These are phyloP conservation scores for Trametes cingulata DNA, from an alignment of 768 basidiomycete genomes.

Conservation along the genomic window DNA sequence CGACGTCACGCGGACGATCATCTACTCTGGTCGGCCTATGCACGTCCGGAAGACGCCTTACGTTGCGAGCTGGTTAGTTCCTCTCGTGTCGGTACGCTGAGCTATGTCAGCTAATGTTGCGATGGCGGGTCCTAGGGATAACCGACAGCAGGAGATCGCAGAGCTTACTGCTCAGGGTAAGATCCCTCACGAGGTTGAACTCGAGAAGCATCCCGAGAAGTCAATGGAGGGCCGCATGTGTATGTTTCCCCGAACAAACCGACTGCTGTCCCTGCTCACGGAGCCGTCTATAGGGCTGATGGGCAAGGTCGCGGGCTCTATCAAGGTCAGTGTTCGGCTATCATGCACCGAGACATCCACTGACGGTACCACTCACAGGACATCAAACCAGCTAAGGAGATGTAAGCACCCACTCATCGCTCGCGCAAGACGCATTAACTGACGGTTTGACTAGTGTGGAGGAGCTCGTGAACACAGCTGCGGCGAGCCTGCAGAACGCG, in stretches of 20 bases:
- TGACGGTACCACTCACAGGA: slow-evolving; percentile 44
- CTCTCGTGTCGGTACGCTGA: slow-evolving; percentile 10
- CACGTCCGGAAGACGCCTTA: slow-evolving; percentile 82
- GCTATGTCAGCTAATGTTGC: background rate
- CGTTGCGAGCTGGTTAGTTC: slow-evolving; percentile 64
- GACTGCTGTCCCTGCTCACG: background rate
- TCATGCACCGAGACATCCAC: background rate
- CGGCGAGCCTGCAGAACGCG: slow-evolving; percentile 51
- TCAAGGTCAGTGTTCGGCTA: slow-evolving; percentile 46
- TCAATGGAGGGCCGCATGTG: slow-evolving; percentile 60
- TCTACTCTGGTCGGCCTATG: slow-evolving; percentile 81
- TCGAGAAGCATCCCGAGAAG: slow-evolving; percentile 67
- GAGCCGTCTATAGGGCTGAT: slow-evolving; percentile 56
- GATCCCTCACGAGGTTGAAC: slow-evolving; percentile 75
- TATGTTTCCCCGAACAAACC: slow-evolving; percentile 35
- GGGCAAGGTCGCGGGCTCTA: slow-evolving; percentile 76
- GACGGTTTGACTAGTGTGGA: slow-evolving; percentile 56
- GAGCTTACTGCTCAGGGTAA: slow-evolving; percentile 60
- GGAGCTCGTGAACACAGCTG: slow-evolving; percentile 74
- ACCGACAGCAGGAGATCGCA: slow-evolving; percentile 58
- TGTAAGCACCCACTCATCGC: slow-evolving; percentile 49
- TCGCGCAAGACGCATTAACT: background rate
- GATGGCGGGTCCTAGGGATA: slow-evolving; percentile 49
- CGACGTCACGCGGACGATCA: slow-evolving; percentile 67
- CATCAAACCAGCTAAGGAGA: slow-evolving; percentile 82